phyloP scores from a whole-genome alignment of 1,284 basidiomycete genomes.

The Stereum hirsutum region DNA sequence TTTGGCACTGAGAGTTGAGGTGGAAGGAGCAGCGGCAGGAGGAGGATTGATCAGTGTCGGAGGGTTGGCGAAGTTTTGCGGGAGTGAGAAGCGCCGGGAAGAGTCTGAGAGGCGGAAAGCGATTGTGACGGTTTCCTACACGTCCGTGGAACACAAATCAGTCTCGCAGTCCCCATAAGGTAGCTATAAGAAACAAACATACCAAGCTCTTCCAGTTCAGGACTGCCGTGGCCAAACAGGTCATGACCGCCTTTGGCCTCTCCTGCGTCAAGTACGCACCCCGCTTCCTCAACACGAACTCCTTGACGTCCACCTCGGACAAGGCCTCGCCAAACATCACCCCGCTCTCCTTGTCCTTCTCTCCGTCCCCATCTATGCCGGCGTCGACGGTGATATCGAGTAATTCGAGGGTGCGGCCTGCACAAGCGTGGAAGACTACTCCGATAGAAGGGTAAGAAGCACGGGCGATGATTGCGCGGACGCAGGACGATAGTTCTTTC shows the following conservation, averaged over 20 bases:
- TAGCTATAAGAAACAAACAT: background rate
- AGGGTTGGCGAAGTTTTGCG: background rate
- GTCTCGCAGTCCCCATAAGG: background rate
- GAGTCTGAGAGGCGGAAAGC: conserved; percentile 2
- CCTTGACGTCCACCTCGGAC: background rate
- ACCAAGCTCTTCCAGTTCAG: background rate
- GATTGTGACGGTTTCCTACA: conserved; percentile 1
- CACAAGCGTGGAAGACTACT: background rate
- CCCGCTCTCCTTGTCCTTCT: background rate
- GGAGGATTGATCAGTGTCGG: background rate
- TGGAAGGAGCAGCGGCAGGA: background rate
- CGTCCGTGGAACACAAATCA: background rate
- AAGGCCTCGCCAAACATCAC: background rate
- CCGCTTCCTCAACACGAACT: background rate
- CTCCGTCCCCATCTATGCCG: background rate
- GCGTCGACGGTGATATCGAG: conserved; percentile 2
- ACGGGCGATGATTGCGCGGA: background rate
- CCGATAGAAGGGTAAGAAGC: background rate
- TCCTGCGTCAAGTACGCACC: background rate
- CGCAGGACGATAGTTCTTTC: background rate
- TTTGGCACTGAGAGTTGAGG: background rate
- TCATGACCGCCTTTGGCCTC: background rate
- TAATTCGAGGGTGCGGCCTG: background rate
- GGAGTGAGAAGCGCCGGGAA: background rate
- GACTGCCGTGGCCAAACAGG: background rate